Conservation (phyloP, 257 asterid genomes). For the Scutellaria baicalensis region DNA sequence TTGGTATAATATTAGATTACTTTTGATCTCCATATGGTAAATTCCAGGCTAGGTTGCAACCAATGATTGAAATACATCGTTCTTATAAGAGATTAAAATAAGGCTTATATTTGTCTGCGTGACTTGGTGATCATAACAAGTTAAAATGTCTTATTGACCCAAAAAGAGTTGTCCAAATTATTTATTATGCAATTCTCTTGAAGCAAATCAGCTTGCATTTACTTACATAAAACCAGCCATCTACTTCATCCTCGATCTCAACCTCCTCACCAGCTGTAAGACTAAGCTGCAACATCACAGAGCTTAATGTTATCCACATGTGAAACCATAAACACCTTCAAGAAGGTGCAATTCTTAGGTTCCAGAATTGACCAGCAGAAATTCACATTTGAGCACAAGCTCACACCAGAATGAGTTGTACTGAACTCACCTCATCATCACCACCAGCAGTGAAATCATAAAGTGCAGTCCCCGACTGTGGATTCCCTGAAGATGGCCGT, state of each 20-base stretch:
- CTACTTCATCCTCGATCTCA: conserved; percentile 95
- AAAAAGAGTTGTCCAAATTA: neutral
- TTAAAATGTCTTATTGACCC: too few species aligned
- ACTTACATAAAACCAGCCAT: conserved; percentile 99
- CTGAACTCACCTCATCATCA: conserved; percentile 79
- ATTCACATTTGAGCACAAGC: neutral
- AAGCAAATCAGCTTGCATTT: conserved; percentile 3
- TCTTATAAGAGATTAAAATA: too few species aligned
- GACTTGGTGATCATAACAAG: too few species aligned
- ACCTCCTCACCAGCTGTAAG: conserved; percentile 90
- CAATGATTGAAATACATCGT: too few species aligned
- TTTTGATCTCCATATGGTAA: too few species aligned
- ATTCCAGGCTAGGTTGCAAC: too few species aligned
- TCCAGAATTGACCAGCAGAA: neutral
- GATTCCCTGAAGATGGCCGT: conserved; percentile 65
- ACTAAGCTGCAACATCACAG: conserved; percentile 58
- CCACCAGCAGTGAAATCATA: conserved; percentile 99
- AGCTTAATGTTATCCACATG: conserved; percentile 13
- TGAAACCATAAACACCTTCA: conserved; percentile 11
- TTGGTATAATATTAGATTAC: too few species aligned
- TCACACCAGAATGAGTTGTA: neutral
- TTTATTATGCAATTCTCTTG: neutral
- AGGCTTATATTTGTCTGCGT: too few species aligned
- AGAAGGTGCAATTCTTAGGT: neutral
- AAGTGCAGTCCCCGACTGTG: conserved; percentile 75